These are phyloP conservation scores for Penicillium hesseltinei DNA, from an alignment of 2,329 filamentous ascomycete genomes.

Conservation along the genomic window DNA sequence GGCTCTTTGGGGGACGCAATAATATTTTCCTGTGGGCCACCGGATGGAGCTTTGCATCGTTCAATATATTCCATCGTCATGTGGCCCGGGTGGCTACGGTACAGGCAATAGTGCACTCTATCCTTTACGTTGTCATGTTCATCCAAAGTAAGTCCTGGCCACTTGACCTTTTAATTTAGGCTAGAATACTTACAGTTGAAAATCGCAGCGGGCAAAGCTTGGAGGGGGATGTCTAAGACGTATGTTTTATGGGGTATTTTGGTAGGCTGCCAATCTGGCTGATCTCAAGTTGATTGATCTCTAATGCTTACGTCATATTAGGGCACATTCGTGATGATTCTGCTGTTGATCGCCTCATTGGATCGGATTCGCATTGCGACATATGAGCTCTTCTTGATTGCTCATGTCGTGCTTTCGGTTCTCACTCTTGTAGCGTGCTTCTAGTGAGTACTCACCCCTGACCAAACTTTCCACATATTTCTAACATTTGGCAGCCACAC, in stretches of 20 bases:
- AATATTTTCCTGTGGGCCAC: conserved; percentile 66
- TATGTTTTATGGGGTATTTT: conserved; percentile 34
- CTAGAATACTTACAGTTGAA: neutral
- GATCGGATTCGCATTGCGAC: conserved; percentile 46
- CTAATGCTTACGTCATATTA: conserved; percentile 11
- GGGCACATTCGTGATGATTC: conserved; percentile 41
- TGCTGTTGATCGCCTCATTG: conserved; percentile 46
- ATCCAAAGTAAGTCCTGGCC: conserved; percentile 21
- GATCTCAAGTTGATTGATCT: neutral
- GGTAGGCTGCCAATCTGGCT: conserved; percentile 14
- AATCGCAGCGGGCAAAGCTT: conserved; percentile 24
- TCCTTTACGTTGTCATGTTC: conserved; percentile 54
- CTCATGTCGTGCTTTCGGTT: conserved; percentile 41
- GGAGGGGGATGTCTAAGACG: conserved; percentile 27
- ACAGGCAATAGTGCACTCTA: conserved; percentile 62
- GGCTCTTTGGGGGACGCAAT: conserved; percentile 67
- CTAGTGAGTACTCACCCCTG: conserved; percentile 37
- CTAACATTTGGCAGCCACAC: conserved; percentile 42
- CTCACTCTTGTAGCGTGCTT: conserved; percentile 49
- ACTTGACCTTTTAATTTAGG: neutral
- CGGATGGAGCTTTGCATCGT: conserved; percentile 66
- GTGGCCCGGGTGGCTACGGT: conserved; percentile 61
- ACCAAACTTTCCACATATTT: no score
- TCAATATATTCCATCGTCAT: conserved; percentile 67
- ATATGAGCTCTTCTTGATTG: conserved; percentile 46